Evolutionary conservation across 2,329 filamentous ascomycete genomes (phyloP).

Genomic region (Sordariomycetes sp.): DNA sequence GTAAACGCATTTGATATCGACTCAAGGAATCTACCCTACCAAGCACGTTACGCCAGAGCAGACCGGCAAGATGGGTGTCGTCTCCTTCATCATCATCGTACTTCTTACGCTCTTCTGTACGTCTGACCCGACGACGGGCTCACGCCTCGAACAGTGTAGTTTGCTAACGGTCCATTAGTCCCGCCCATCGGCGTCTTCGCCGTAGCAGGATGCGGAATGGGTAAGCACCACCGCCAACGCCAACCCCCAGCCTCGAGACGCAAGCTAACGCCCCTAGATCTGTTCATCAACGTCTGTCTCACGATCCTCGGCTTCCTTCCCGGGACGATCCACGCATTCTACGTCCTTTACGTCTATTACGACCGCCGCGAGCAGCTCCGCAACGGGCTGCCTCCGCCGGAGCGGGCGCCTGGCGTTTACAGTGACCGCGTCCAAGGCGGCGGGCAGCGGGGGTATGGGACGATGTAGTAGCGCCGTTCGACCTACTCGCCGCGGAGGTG

Average conservation of each 20-base stretch:
- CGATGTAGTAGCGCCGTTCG: constrained; percentile 21
- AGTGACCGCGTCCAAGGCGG: constrained; percentile 60
- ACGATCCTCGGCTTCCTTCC: constrained; percentile 62
- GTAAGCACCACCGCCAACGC: constrained; percentile 16
- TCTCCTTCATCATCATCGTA: constrained; percentile 32
- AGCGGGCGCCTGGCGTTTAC: constrained; percentile 55
- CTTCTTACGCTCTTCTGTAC: constrained; percentile 39
- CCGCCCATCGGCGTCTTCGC: constrained; percentile 52
- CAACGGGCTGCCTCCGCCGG: constrained; percentile 38
- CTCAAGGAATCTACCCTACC: background rate
- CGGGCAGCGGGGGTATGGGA: constrained; percentile 47
- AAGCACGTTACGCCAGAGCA: background rate
- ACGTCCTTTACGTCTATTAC: constrained; percentile 73
- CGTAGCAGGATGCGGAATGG: constrained; percentile 50
- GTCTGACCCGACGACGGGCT: constrained; percentile 9
- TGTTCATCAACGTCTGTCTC: constrained; percentile 54
- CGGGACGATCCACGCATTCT: constrained; percentile 70
- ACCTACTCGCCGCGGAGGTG: constrained; percentile 7
- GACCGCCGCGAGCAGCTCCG: constrained; percentile 52
- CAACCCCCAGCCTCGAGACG: background rate
- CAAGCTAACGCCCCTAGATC: constrained; percentile 22
- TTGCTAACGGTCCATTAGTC: constrained; percentile 27
- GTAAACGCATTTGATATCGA: background rate
- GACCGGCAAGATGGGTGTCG: constrained; percentile 30
- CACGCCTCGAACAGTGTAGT: background rate